A percentile compares a stretch with the other conserved stretches of the same genome.
Conservation (phyloP, 1,139 yeast species). For the Protomyces lactucae-debilis region DNA sequence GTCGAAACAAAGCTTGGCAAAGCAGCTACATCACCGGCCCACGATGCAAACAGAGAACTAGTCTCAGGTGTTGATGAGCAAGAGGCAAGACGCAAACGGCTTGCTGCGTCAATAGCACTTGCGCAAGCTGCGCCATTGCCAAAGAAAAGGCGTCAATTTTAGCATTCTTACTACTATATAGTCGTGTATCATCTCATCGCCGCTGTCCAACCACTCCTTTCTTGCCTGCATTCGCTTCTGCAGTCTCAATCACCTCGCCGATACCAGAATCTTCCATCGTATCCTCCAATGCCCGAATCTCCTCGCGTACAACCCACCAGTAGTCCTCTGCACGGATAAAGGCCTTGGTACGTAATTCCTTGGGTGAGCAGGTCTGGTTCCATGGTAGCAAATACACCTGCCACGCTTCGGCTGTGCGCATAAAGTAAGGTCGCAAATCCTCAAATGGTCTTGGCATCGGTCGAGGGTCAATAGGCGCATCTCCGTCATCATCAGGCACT, state of each 20-base stretch:
- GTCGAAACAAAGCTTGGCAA: neutral
- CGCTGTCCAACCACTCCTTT: constrained; percentile 26
- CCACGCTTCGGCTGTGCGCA: constrained; percentile 16
- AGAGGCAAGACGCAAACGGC: neutral
- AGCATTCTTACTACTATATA: neutral
- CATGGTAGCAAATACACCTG: constrained; percentile 12
- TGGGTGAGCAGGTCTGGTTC: constrained; percentile 36
- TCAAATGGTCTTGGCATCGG: constrained; percentile 57
- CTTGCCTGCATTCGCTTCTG: constrained; percentile 44
- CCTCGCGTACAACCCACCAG: constrained; percentile 99
- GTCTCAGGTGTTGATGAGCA: neutral
- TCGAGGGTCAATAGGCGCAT: constrained; percentile 52
- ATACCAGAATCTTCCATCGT: constrained; percentile 85
- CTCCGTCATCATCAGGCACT: constrained; percentile 44
- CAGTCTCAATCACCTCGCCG: constrained; percentile 70
- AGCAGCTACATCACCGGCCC: neutral
- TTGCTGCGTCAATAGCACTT: neutral
- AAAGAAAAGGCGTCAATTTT: neutral
- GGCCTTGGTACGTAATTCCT: constrained; percentile 79
- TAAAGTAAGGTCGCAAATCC: constrained; percentile 32
- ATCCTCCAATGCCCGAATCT: constrained; percentile 81
- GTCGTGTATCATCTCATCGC: neutral
- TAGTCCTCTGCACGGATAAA: constrained; percentile 89
- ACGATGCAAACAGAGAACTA: neutral
- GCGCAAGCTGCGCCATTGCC: neutral